Conservation (phyloP, 768 basidiomycete genomes). For the Ephemerocybe angulata region DNA sequence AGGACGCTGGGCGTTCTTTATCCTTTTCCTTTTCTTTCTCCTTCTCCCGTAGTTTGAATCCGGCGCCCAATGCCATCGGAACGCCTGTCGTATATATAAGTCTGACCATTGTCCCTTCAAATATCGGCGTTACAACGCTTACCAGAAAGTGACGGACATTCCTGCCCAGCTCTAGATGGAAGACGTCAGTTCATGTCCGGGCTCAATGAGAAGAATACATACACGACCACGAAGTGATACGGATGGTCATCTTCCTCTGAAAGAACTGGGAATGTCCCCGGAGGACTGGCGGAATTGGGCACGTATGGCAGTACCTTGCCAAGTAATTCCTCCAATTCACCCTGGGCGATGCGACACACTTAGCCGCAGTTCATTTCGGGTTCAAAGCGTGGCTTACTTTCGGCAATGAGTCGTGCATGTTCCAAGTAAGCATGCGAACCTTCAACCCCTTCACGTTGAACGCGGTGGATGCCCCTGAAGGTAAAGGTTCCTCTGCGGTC, state of each 20-base stretch:
- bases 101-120: not conserved
- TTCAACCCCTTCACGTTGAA: slow-evolving; percentile 39
- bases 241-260: slow-evolving; percentile 55
- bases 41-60: slow-evolving; percentile 47
- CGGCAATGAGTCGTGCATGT: slow-evolving; percentile 81
- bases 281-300: slow-evolving; percentile 19
- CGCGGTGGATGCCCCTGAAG: not conserved
- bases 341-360: slow-evolving; percentile 37
- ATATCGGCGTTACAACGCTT: slow-evolving; percentile 4
- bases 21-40: slow-evolving; percentile 19
- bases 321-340: slow-evolving; percentile 68
- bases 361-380: not conserved
- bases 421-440: slow-evolving; percentile 72
- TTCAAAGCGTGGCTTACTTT: slow-evolving; percentile 44
- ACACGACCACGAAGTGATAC: slow-evolving; percentile 80
- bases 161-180: slow-evolving; percentile 54
- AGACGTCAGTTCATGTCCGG: slow-evolving; percentile 12
- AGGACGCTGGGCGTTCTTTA: slow-evolving; percentile 16
- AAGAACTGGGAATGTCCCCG: slow-evolving; percentile 43
- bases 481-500: not conserved
- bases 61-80: slow-evolving; percentile 74
- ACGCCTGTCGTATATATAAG: slow-evolving; percentile 45
- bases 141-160: slow-evolving; percentile 82
- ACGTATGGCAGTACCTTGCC: slow-evolving; percentile 53
- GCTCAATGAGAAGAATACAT: slow-evolving; percentile 22